A percentile compares a stretch with the other conserved stretches of the same genome.
These are phyloP conservation scores for Coniferiporia sulphurascens DNA, from an alignment of 1,284 basidiomycete genomes.

Conservation along the genomic window DNA sequence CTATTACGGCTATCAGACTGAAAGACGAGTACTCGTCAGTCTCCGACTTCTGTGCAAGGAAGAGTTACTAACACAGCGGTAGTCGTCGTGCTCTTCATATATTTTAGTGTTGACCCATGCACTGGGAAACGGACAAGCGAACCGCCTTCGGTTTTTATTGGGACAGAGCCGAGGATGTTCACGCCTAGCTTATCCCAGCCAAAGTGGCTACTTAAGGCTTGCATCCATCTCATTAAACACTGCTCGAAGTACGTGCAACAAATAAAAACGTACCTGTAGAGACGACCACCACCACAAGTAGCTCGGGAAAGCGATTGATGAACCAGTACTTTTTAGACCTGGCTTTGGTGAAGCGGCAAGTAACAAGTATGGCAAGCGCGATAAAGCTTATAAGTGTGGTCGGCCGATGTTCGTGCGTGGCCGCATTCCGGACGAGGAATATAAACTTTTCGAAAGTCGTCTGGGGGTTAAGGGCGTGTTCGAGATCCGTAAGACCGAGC, in stretches of 20 bases:
- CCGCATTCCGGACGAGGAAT: conserved; percentile 69
- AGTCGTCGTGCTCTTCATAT: conserved; percentile 69
- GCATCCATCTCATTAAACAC: neutral
- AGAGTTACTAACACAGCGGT: conserved; percentile 60
- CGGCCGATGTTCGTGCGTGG: conserved; percentile 50
- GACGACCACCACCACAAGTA: conserved; percentile 69
- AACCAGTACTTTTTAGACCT: conserved; percentile 52
- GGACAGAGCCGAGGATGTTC: conserved; percentile 74
- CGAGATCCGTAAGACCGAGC: conserved; percentile 35
- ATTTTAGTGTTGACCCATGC: conserved; percentile 50
- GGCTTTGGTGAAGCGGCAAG: conserved; percentile 49
- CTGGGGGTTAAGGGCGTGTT: conserved; percentile 25
- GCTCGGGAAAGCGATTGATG: conserved; percentile 82
- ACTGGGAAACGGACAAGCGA: conserved; percentile 66
- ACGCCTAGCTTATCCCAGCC: conserved; percentile 78
- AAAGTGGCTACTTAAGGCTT: conserved; percentile 69
- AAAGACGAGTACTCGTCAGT: conserved; percentile 13
- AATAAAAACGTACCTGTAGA: conserved; percentile 61
- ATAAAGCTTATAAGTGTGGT: conserved; percentile 74
- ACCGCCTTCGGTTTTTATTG: conserved; percentile 53
- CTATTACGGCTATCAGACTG: conserved; percentile 71
- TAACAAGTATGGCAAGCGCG: conserved; percentile 61
- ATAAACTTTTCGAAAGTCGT: conserved; percentile 45
- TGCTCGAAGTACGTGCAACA: conserved; percentile 1
- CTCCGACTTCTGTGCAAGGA: neutral